Evolutionary conservation across 768 basidiomycete genomes (phyloP).

Genomic region (Suillus decipiens): DNA sequence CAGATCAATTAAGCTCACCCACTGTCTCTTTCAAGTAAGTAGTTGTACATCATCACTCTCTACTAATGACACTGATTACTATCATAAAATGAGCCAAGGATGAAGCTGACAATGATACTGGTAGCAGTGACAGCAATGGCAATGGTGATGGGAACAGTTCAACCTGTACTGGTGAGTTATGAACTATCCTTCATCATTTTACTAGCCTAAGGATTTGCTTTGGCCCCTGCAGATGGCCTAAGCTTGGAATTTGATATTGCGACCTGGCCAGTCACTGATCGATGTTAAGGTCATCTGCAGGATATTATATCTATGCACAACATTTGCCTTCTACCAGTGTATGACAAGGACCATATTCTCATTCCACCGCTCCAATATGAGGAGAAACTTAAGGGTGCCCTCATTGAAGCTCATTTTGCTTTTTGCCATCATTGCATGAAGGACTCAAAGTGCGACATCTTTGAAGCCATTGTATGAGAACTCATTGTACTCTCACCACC

Average conservation of each 20-base stretch:
- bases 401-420: slow-evolving; percentile 2
- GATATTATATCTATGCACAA: not conserved
- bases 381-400: not conserved
- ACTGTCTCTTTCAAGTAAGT: not conserved
- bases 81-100: not conserved
- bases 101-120: not conserved
- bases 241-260: not conserved
- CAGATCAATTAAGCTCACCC: not conserved
- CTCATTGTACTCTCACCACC: not conserved
- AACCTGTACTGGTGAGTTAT: not conserved
- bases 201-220: not conserved
- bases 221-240: not conserved
- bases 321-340: slow-evolving; percentile 5
- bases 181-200: not conserved
- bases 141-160: not conserved
- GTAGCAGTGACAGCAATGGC: too few relatives aligned
- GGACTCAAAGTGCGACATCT: not conserved
- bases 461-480: not conserved
- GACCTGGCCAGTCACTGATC: not conserved
- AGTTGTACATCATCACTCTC: not conserved
- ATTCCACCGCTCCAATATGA: slow-evolving; percentile 5
- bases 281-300: not conserved
- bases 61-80: not conserved
- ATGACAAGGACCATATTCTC: not conserved
- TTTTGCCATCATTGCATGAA: slow-evolving; percentile 4